These are phyloP conservation scores for Blastobotrys niveus DNA, from an alignment of 1,139 yeast genomes.

Conservation along the genomic window DNA sequence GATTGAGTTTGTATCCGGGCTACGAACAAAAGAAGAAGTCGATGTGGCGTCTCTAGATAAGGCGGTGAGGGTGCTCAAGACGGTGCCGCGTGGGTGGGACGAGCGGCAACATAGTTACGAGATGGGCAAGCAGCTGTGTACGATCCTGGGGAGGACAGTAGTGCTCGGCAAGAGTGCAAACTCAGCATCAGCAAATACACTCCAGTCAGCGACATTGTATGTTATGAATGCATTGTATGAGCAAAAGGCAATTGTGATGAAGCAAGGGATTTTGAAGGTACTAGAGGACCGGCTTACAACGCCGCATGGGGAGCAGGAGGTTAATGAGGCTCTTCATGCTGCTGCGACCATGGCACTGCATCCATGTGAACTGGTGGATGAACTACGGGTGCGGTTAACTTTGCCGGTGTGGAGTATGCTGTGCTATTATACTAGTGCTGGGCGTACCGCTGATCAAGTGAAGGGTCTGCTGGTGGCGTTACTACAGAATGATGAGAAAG, in stretches of 20 bases:
- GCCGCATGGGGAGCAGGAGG: slow-evolving; percentile 40
- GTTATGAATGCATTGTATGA: slow-evolving; percentile 50
- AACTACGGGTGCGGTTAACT: slow-evolving; percentile 36
- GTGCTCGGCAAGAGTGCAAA: too few species aligned
- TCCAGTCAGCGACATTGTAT: slow-evolving; percentile 53
- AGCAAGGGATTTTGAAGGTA: slow-evolving; percentile 49
- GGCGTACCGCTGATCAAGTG: slow-evolving; percentile 35
- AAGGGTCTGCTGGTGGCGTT: slow-evolving; percentile 18
- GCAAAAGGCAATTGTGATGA: slow-evolving; percentile 48
- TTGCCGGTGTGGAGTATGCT: slow-evolving; percentile 58
- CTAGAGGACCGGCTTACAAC: slow-evolving; percentile 16
- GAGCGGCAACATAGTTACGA: slow-evolving; percentile 48
- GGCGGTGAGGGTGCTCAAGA: slow-evolving; percentile 55
- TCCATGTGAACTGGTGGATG: slow-evolving; percentile 22
- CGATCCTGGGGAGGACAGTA: slow-evolving; percentile 36
- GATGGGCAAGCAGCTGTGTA: slow-evolving; percentile 56
- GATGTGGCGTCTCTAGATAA: slow-evolving; percentile 57
- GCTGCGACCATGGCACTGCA: slow-evolving; percentile 56
- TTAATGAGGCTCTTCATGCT: slow-evolving; percentile 64
- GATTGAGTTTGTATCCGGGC: slow-evolving; percentile 71
- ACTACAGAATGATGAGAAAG: slow-evolving; percentile 1
- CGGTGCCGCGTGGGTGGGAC: slow-evolving; percentile 50
- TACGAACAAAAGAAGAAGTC: slow-evolving; percentile 66
- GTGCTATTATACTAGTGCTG: slow-evolving; percentile 42
- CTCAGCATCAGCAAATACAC: slow-evolving; percentile 27